Conservation (phyloP, 2,329 filamentous ascomycete genomes). For the Hypomyces perniciosus region DNA sequence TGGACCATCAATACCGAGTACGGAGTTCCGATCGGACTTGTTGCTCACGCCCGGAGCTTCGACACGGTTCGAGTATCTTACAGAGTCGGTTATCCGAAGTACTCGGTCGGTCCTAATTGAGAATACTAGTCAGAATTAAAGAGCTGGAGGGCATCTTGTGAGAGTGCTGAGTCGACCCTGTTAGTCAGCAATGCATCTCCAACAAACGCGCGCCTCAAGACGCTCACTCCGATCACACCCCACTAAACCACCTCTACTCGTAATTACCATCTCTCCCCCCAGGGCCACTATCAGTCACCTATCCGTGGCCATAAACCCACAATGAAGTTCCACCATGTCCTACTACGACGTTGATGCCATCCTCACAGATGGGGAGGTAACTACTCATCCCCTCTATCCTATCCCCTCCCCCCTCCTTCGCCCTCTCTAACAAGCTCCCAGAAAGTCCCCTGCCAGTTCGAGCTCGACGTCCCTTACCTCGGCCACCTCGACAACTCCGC, state of each 20-base stretch:
- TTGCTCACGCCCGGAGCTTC: too few relatives aligned
- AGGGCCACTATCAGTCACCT: too few relatives aligned
- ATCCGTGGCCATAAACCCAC: background rate
- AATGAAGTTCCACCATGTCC: conserved; percentile 42
- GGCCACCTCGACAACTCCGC: conserved; percentile 86
- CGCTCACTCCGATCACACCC: background rate
- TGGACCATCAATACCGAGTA: too few relatives aligned
- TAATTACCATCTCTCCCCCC: too few relatives aligned
- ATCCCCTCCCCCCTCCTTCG: conserved; percentile 1
- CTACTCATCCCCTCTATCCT: background rate
- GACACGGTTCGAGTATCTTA: too few relatives aligned
- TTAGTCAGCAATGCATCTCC: background rate
- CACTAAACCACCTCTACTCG: too few relatives aligned
- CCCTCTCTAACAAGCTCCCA: conserved; percentile 29
- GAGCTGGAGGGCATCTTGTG: too few relatives aligned
- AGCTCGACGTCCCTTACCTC: conserved; percentile 79
- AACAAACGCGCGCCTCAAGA: background rate
- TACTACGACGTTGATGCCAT: conserved; percentile 85
- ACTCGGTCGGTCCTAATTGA: too few relatives aligned
- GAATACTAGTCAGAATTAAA: too few relatives aligned
- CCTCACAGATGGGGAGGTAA: conserved; percentile 74
- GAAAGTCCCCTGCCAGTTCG: conserved; percentile 95
- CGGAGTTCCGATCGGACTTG: too few relatives aligned
- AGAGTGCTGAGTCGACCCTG: too few relatives aligned
- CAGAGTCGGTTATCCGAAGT: too few relatives aligned